Evolutionary conservation across 495 filamentous ascomycete genomes (phyloP).

Genomic region (Lophiostoma macrostomum): DNA sequence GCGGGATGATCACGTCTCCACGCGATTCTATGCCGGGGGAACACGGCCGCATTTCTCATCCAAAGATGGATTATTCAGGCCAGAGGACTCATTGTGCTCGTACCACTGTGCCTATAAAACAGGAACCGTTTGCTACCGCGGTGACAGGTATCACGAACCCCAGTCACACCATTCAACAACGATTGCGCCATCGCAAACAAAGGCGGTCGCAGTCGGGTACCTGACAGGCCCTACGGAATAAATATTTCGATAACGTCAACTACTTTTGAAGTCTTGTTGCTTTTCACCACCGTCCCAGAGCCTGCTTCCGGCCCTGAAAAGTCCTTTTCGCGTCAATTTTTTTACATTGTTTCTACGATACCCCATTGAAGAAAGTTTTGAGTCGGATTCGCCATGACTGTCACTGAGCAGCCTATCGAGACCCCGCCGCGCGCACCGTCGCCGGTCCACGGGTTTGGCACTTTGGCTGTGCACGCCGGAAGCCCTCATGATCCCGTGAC

Average conservation of each 20-base stretch:
- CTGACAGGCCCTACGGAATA: no score
- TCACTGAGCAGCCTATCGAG: slow-evolving; percentile 49
- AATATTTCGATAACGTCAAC: no score
- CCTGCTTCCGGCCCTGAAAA: no score
- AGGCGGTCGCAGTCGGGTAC: neutral
- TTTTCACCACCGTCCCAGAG: no score
- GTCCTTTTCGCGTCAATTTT: no score
- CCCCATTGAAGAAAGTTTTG: no score
- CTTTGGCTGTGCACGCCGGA: slow-evolving; percentile 90
- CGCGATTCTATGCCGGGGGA: neutral
- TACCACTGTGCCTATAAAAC: neutral
- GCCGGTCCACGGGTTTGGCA: slow-evolving; percentile 74
- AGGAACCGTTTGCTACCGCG: neutral
- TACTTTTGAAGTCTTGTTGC: no score
- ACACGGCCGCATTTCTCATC: slow-evolving; percentile 17
- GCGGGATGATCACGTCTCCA: neutral
- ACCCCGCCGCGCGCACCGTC: slow-evolving; percentile 58
- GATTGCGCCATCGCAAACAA: slow-evolving; percentile 23
- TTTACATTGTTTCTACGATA: no score
- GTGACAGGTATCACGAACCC: neutral
- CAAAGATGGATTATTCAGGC: slow-evolving; percentile 4
- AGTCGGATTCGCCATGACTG: slow-evolving; percentile 41
- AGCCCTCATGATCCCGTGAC: slow-evolving; percentile 84
- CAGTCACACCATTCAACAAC: neutral
- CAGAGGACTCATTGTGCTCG: neutral